A percentile compares a stretch with the other conserved stretches of the same genome.
Conservation (phyloP, 208 protist species). For the Leishmania amazonensis region DNA sequence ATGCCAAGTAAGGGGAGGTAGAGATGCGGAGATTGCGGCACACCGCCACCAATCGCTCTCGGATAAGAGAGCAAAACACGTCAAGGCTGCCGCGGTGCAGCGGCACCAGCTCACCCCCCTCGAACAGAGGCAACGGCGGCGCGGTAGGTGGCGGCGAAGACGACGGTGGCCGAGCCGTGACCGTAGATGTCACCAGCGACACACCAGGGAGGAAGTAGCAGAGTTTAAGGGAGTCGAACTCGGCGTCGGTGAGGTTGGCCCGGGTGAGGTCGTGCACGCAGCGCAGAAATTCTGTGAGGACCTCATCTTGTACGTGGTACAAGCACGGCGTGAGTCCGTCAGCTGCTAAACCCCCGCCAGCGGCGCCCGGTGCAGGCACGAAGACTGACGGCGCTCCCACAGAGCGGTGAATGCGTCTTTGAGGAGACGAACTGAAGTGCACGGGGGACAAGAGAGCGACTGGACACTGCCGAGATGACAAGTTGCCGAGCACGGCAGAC, state of each 20-base stretch:
- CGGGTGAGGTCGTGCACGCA: slow-evolving; percentile 37
- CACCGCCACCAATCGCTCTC: slow-evolving; percentile 34
- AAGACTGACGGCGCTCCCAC: background rate
- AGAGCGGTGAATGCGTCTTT: background rate
- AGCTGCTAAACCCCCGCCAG: background rate
- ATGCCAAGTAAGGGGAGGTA: slow-evolving; percentile 3
- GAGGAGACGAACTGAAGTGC: background rate
- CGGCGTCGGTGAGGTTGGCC: slow-evolving; percentile 39
- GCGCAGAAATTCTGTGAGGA: slow-evolving; percentile 37
- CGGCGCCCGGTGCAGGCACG: background rate
- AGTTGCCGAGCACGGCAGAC: background rate
- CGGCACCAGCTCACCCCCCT: slow-evolving; percentile 40
- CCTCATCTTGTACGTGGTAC: slow-evolving; percentile 26
- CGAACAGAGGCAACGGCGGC: slow-evolving; percentile 45
- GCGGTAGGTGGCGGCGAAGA: background rate
- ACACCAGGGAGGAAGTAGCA: slow-evolving; percentile 64
- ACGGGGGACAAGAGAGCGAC: background rate
- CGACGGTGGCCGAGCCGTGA: background rate
- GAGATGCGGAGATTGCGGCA: slow-evolving; percentile 33
- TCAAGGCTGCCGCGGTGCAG: slow-evolving; percentile 45
- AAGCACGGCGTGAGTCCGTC: slow-evolving; percentile 10
- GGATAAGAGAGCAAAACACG: slow-evolving; percentile 43
- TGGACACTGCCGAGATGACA: background rate
- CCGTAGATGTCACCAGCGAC: slow-evolving; percentile 8
- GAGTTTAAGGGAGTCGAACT: slow-evolving; percentile 51